A percentile compares a stretch with the other conserved stretches of the same genome.
Conservation (phyloP, 495 filamentous ascomycete species). For the Cryomyces minteri region DNA sequence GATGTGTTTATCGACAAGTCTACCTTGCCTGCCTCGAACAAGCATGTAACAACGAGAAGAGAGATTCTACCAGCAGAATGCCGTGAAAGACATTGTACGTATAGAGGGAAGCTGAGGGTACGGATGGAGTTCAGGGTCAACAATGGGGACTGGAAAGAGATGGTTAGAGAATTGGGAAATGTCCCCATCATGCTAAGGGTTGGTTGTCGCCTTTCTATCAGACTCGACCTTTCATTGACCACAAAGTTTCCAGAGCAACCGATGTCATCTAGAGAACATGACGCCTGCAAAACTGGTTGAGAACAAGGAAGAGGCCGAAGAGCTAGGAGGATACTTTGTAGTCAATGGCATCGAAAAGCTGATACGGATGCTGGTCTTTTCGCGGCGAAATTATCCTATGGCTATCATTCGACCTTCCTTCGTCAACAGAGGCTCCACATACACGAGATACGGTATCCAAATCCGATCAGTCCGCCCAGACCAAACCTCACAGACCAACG, state of each 20-base stretch:
- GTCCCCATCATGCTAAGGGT: slow-evolving; percentile 88
- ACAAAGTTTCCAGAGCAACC: slow-evolving; percentile 43
- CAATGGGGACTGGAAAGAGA: slow-evolving; percentile 61
- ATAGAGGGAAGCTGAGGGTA: slow-evolving; percentile 69
- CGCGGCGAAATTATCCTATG: slow-evolving; percentile 81
- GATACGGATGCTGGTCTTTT: slow-evolving; percentile 78
- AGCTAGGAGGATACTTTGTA: slow-evolving; percentile 85
- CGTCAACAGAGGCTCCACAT: slow-evolving; percentile 61
- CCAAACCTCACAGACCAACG: slow-evolving; percentile 94
- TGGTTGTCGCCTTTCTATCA: background rate
- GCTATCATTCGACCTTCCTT: slow-evolving; percentile 84
- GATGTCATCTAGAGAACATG: slow-evolving; percentile 75
- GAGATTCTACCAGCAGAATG: slow-evolving; percentile 86
- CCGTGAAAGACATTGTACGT: slow-evolving; percentile 82
- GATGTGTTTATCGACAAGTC: slow-evolving; percentile 66
- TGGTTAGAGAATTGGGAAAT: slow-evolving; percentile 66
- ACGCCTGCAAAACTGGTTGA: slow-evolving; percentile 64
- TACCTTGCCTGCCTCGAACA: slow-evolving; percentile 56
- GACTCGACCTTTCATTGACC: background rate
- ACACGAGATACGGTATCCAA: slow-evolving; percentile 78
- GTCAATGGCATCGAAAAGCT: slow-evolving; percentile 95
- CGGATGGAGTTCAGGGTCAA: slow-evolving; percentile 71
- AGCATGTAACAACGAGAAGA: slow-evolving; percentile 52
- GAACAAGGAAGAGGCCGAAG: slow-evolving; percentile 83
- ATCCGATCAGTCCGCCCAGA: slow-evolving; percentile 84